phyloP scores from a whole-genome alignment of 164 flowering plant genomes.

The Protea cynaroides region DNA sequence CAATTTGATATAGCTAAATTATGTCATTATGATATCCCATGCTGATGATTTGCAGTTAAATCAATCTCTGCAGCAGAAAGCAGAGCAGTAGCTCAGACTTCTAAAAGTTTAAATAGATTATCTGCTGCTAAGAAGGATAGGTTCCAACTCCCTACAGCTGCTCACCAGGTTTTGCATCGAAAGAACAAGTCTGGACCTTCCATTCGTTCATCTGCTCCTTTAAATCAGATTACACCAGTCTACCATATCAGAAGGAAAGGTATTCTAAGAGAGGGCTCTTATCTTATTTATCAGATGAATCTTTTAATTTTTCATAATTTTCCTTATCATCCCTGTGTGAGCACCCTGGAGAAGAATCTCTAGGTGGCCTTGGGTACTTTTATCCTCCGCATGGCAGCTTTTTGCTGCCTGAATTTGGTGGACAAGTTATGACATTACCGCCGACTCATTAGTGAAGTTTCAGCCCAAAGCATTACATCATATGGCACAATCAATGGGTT shows the following conservation, averaged over 20 bases:
- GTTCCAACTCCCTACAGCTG: conserved; percentile 4
- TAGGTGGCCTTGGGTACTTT: too few species aligned
- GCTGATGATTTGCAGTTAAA: neutral
- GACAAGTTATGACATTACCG: too few species aligned
- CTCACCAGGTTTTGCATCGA: neutral
- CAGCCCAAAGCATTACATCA: too few species aligned
- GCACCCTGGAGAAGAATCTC: neutral
- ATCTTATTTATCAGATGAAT: neutral
- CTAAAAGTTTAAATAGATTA: neutral
- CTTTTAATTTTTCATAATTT: neutral
- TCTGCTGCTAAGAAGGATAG: neutral
- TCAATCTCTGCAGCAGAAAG: neutral
- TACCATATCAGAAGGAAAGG: conserved; percentile 17
- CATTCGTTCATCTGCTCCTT: too few species aligned
- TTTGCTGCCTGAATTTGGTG: too few species aligned
- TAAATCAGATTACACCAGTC: conserved; percentile 1
- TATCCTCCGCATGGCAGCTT: too few species aligned
- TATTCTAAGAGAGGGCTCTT: neutral
- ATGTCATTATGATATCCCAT: neutral
- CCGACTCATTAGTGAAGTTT: too few species aligned
- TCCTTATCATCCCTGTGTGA: neutral
- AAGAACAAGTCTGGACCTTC: too few species aligned
- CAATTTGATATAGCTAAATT: neutral
- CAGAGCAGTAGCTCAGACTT: neutral
- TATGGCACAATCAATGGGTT: too few species aligned